phyloP scores from a whole-genome alignment of 768 basidiomycete species.

The Leccinum longicurvipes region DNA sequence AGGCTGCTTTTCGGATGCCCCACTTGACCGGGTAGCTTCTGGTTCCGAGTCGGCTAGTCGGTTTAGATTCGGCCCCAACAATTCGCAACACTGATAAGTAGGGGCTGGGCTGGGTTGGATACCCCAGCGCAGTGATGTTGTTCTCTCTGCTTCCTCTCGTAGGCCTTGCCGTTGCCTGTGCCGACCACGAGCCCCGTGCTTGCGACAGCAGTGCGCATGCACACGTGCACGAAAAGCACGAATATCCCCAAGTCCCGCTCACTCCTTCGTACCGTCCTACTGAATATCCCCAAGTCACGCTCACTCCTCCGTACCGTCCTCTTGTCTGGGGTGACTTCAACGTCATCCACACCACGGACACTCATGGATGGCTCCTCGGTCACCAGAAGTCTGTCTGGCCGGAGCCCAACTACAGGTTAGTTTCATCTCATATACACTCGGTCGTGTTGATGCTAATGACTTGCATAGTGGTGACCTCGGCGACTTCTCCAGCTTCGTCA shows the following conservation, averaged over 20 bases:
- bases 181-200: constrained; percentile 13
- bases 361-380: constrained; percentile 78
- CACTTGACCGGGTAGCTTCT: too few relatives aligned
- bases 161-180: constrained; percentile 21
- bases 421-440: not conserved
- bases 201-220: constrained; percentile 35
- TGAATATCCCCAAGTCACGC: constrained; percentile 38
- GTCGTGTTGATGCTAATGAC: not conserved
- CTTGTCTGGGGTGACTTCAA: constrained; percentile 90
- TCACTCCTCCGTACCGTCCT: constrained; percentile 58
- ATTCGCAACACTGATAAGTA: constrained; percentile 1
- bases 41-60: too few relatives aligned
- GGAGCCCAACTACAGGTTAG: constrained; percentile 71
- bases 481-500: constrained; percentile 84
- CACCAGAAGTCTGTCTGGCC: constrained; percentile 74
- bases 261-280: constrained; percentile 58
- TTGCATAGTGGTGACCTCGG: constrained; percentile 56
- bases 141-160: constrained; percentile 16
- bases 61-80: not conserved
- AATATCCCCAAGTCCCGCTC: constrained; percentile 41
- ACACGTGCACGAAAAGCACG: constrained; percentile 40
- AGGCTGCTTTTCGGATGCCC: too few relatives aligned
- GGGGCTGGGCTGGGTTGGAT: not conserved
- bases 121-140: constrained; percentile 5
- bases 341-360: constrained; percentile 83